Conservation (phyloP, 129 eudicot species). For the Helianthus annuus region HanXRQr2.0-SUNRISE NC_035437.2:17491442-17491941, state of each 20-base stretch:
- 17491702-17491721: constrained; percentile 99
- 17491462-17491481: constrained; percentile 1
- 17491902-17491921: background rate
- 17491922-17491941: no score
- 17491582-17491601: constrained; percentile 64
- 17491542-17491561: background rate
- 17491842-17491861: background rate
- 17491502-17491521: background rate
- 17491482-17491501: background rate
- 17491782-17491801: background rate
- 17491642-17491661: constrained; percentile 86
- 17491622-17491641: constrained; percentile 83
- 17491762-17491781: constrained; percentile 62
- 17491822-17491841: background rate
- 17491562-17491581: constrained; percentile 14
- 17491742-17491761: constrained; percentile 96
- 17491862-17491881: background rate
- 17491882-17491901: background rate
- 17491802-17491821: background rate
- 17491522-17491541: background rate
- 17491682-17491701: constrained; percentile 86
- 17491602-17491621: constrained; percentile 95
- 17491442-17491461: background rate
- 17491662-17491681: constrained; percentile 86
- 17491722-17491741: constrained; percentile 90